Evolutionary conservation across 768 basidiomycete species (phyloP), one percentile per base, ranked within the genome.

Genomic region (Leucosporidium yakuticum): DNA sequence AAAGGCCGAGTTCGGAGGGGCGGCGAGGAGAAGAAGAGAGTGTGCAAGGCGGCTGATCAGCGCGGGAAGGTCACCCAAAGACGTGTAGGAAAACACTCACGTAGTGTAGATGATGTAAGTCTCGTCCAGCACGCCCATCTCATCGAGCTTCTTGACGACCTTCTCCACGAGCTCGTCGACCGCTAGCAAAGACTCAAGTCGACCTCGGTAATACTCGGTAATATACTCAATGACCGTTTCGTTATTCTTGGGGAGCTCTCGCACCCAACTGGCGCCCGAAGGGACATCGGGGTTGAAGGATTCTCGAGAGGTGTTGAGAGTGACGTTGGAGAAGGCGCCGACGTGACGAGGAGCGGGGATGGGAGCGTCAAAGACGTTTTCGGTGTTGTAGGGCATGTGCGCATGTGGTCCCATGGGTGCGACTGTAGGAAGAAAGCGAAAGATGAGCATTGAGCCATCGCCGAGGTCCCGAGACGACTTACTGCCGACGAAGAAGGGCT

Each of bases 141-240:
- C 62, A 14, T 65, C 67, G 2, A 74, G 60, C 65, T 65, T 71
- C 9, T 69, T 44, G 23, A 71, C 57, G 25, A 69, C 64, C 8
- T 47, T 59, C 21, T 67, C 70, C 15, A 74, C 68, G 0, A 71
- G 56, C 60, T 74, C 73, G 34, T 74, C 70, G 4, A 74, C 70
- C 6, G 73, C 70, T 49, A 69, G 70, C 11, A 69, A 27, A 1
- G 60, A 32, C 15, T 65, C 47, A 44, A 74, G n/a, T 8, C 73
- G 50, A 14, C 54, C 55, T 1, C 70, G 63, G 48, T 71, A 71
- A 27, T 62, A 69, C 48, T 74, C 59, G 32, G 69, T 70, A 31
- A 63, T 50, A 31, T 74, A 74, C 47, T 67, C 59, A 21, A 65
- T 57, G 27, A 59, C 48, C 20, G 65, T 70, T n/a, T 29, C n/a